These are phyloP conservation scores for Gentiana straminea DNA, from an alignment of 257 asterid species.

Conservation along the genomic window DNA sequence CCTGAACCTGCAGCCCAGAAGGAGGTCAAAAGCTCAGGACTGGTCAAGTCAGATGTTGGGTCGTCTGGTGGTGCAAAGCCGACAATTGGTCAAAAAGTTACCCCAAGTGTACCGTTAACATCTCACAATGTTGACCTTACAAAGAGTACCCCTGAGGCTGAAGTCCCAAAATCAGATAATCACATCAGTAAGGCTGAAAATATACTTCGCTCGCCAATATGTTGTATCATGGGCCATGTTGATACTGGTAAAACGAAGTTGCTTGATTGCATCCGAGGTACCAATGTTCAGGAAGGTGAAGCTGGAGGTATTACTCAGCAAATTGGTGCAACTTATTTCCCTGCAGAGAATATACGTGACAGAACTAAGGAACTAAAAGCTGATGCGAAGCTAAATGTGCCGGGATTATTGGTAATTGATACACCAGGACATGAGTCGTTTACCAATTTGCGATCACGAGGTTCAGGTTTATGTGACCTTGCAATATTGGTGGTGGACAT, in stretches of 20 bases:
- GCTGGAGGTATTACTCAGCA: constrained; percentile 99
- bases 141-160: constrained; percentile 22
- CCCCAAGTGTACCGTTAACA: constrained; percentile 13
- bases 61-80: constrained; percentile 25
- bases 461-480: constrained; percentile 94
- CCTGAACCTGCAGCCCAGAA: constrained; percentile 45
- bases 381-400: constrained; percentile 89
- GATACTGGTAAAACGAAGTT: constrained; percentile 97
- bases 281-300: constrained; percentile 99
- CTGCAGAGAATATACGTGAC: constrained; percentile 90
- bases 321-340: constrained; percentile 97
- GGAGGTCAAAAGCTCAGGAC: constrained; percentile 37
- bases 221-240: constrained; percentile 99
- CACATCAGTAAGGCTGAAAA: constrained; percentile 29
- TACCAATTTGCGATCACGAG: constrained; percentile 84
- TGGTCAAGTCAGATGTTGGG: constrained; percentile 26
- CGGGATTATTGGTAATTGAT: constrained; percentile 90
- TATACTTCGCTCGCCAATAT: constrained; percentile 80
- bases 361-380: constrained; percentile 93
- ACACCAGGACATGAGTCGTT: constrained; percentile 99
- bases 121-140: constrained; percentile 25
- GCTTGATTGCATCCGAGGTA: constrained; percentile 94
- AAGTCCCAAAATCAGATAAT: constrained; percentile 22
- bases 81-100: constrained; percentile 16
- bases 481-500: constrained; percentile 96